These are phyloP conservation scores for Blakeslea trispora DNA, from an alignment of 371 early-diverging fungal genomes.

Conservation along the genomic window DNA sequence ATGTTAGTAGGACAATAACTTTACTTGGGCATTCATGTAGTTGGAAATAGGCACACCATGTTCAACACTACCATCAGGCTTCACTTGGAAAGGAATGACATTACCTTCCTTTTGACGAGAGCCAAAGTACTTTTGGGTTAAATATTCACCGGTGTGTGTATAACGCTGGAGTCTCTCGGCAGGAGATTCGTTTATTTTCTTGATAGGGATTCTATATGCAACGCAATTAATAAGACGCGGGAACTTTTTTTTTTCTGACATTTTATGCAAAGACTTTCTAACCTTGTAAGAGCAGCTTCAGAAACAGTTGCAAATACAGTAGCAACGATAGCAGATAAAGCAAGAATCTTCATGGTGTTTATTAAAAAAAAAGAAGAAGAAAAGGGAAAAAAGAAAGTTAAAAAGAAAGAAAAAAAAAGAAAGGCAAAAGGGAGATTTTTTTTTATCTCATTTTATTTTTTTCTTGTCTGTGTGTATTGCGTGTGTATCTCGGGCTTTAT, in stretches of 20 bases:
- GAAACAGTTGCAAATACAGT: slow-evolving; percentile 24
- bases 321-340: slow-evolving; percentile 27
- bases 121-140: slow-evolving; percentile 81
- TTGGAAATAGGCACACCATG: slow-evolving; percentile 89
- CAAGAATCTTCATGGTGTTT: slow-evolving; percentile 33
- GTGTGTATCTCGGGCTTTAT: slow-evolving; percentile 1
- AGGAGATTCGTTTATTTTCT: slow-evolving; percentile 67
- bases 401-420: slow-evolving; percentile 16
- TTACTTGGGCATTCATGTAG: slow-evolving; percentile 94
- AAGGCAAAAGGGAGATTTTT: neutral
- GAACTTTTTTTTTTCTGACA: slow-evolving; percentile 2
- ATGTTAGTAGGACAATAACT: too few relatives aligned
- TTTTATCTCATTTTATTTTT: neutral
- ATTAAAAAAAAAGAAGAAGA: slow-evolving; percentile 3
- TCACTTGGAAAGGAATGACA: slow-evolving; percentile 24
- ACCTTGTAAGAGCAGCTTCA: slow-evolving; percentile 35
- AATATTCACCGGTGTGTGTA: slow-evolving; percentile 60
- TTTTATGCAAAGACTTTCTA: slow-evolving; percentile 5
- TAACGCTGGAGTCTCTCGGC: slow-evolving; percentile 64
- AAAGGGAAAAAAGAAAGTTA: slow-evolving; percentile 2
- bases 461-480: neutral
- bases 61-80: slow-evolving; percentile 59
- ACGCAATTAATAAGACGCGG: neutral
- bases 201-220: slow-evolving; percentile 65
- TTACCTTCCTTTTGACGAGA: slow-evolving; percentile 45